Evolutionary conservation across 768 basidiomycete species (phyloP), one percentile per base, ranked within the genome.

Genomic region (Pleurotus salmoneostramineus): DNA sequence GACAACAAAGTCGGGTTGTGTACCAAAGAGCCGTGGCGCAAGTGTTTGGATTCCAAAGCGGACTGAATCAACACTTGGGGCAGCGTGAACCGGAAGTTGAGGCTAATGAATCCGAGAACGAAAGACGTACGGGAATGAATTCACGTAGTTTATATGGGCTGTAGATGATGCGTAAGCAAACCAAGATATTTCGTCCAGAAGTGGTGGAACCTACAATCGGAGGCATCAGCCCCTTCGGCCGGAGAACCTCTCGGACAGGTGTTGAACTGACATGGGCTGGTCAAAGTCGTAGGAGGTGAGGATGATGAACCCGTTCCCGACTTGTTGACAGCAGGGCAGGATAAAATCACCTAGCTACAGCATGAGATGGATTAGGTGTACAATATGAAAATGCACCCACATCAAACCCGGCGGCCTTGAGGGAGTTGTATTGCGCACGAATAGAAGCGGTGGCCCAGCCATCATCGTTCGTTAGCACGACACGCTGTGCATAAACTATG

Each of bases 231-330:
- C 2, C 79, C 81, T 31, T 68, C 69, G 0, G 80, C 70, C 0
- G 79, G 77, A 10, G 78, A 74, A 1, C 77, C 76, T n/a, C 68
- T 59, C 1, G 77, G 70, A 56, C 79, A 81, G 3, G 77, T 75
- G 55, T 78, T 67, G 60, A 77, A 82, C 58, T 82, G 76, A 64
- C 80, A 82, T 7, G 77, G 69, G 6, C 61, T 62, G 3, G 62
- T 67, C 7, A 76, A 61, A 2, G 64, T 51, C 5, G 64, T 68
- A 1, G 81, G 74, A 7, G 74, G 67, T 3, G 68, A 62, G 4
- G 74, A 73, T 2, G 70, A 71, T 3, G 75, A 77, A 8, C 80
- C 78, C 1, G 77, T 75, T 6, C 79, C 81, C 11, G 78, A 80
- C 59, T 73, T 62, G 62, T 81, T 75, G 43, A 71, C 67, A 5